Evolutionary conservation across 2,329 filamentous ascomycete genomes (phyloP).

Genomic region (Penicillium sp.): DNA sequence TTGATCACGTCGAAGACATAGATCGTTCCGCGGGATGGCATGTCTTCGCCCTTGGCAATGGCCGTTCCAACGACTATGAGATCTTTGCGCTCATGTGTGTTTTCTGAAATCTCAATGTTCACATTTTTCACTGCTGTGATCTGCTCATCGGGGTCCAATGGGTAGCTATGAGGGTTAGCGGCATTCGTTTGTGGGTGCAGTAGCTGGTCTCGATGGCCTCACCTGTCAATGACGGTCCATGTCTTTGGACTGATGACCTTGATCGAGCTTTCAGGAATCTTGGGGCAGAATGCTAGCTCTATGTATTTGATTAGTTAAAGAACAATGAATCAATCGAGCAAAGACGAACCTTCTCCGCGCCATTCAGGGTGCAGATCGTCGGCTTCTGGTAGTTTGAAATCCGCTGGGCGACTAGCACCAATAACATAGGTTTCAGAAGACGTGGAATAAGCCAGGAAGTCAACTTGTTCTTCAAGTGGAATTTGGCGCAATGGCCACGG

Average conservation of each 20-base stretch:
- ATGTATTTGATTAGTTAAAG: slow-evolving; percentile 11
- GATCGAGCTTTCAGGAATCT: slow-evolving; percentile 69
- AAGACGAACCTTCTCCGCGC: slow-evolving; percentile 64
- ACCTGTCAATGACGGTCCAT: slow-evolving; percentile 76
- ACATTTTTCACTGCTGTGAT: slow-evolving; percentile 81
- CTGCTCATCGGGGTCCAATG: slow-evolving; percentile 73
- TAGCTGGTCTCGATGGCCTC: slow-evolving; percentile 3
- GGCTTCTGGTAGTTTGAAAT: slow-evolving; percentile 83
- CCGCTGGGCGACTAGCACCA: slow-evolving; percentile 66
- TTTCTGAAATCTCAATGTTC: slow-evolving; percentile 86
- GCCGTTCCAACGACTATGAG: slow-evolving; percentile 85
- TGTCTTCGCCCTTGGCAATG: slow-evolving; percentile 84
- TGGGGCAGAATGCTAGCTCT: slow-evolving; percentile 64
- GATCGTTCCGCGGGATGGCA: slow-evolving; percentile 79
- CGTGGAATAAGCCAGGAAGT: slow-evolving; percentile 74
- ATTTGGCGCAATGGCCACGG: slow-evolving; percentile 76
- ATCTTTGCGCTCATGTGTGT: slow-evolving; percentile 80
- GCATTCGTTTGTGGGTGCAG: neutral
- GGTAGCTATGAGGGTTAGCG: slow-evolving; percentile 47
- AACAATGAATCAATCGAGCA: neutral
- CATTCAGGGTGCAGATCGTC: slow-evolving; percentile 82
- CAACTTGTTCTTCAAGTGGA: slow-evolving; percentile 68
- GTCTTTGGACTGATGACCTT: slow-evolving; percentile 77
- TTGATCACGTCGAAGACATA: slow-evolving; percentile 90
- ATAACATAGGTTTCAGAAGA: slow-evolving; percentile 75